Percentiles rank a stretch among this genome's conserved stretches.
These are phyloP conservation scores for Xylaria sp. DNA, from an alignment of 2,329 filamentous ascomycete genomes.

Conservation along the genomic window DNA sequence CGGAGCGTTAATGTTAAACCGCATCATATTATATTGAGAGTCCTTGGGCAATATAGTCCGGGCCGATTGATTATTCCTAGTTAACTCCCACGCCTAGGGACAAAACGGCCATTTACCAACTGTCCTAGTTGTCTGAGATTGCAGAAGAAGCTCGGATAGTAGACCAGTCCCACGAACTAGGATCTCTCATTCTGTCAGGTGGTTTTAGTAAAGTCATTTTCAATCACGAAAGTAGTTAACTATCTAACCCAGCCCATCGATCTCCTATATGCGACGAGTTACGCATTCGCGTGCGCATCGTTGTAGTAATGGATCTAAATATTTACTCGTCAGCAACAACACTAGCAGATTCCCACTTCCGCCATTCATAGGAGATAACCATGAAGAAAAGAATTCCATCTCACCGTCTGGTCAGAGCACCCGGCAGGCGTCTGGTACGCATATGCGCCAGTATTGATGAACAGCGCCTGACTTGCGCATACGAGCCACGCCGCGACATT, in stretches of 20 bases:
- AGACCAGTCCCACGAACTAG: too few relatives aligned
- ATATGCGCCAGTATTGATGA: conserved; percentile 69
- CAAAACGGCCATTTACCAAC: too few relatives aligned
- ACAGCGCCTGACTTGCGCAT: conserved; percentile 61
- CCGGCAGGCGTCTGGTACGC: conserved; percentile 65
- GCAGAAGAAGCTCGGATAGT: too few relatives aligned
- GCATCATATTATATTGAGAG: too few relatives aligned
- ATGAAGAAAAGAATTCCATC: conserved; percentile 38
- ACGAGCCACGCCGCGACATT: conserved; percentile 69
- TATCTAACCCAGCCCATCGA: background rate
- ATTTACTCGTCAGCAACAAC: conserved; percentile 20
- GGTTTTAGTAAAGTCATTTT: background rate
- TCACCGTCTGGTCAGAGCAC: conserved; percentile 67
- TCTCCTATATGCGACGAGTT: background rate
- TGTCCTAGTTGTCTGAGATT: too few relatives aligned
- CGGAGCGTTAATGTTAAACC: too few relatives aligned
- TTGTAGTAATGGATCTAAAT: conserved; percentile 56
- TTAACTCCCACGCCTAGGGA: too few relatives aligned
- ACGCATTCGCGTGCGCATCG: conserved; percentile 48
- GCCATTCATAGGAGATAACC: background rate
- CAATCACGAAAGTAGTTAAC: background rate
- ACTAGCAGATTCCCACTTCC: background rate
- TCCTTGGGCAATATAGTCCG: too few relatives aligned
- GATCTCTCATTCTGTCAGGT: background rate
- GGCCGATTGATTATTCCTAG: too few relatives aligned